phyloP scores from a whole-genome alignment of 208 protist species.

The Wallacemonas sp. region DNA sequence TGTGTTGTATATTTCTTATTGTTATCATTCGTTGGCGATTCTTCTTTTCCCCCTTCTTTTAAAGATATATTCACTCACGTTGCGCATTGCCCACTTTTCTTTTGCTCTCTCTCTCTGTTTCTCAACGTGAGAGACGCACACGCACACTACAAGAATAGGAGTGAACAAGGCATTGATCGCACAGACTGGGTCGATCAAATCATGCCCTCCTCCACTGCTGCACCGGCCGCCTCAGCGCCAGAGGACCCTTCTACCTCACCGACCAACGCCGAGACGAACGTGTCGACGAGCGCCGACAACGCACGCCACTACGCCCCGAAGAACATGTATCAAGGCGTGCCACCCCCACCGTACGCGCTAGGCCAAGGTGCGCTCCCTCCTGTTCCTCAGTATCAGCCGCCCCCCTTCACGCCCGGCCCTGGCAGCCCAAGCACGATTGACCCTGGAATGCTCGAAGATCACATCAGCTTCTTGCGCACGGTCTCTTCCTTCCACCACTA shows the following conservation, averaged over 20 bases:
- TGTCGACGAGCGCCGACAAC: neutral
- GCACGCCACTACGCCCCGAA: constrained; percentile 9
- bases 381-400: constrained; percentile 30
- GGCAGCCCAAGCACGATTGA: constrained; percentile 22
- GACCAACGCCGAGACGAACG: neutral
- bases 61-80: neutral
- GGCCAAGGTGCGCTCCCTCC: constrained; percentile 15
- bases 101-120: too few relatives aligned
- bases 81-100: too few relatives aligned
- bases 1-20: too few relatives aligned
- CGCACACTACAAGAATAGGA: too few relatives aligned
- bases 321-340: constrained; percentile 35
- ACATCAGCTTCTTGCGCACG: constrained; percentile 86
- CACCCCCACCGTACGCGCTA: constrained; percentile 36
- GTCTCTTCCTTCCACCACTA: constrained; percentile 81
- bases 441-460: constrained; percentile 83
- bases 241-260: neutral
- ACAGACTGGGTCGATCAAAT: too few relatives aligned
- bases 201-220: too few relatives aligned
- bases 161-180: too few relatives aligned
- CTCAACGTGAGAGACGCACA: too few relatives aligned
- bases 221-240: too few relatives aligned
- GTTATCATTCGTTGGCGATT: neutral
- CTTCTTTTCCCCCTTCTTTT: neutral
- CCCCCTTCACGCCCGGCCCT: constrained; percentile 19